Evolutionary conservation across 352 stramenopile genomes (phyloP), one percentile per base, ranked within the genome.

Genomic region (Blastocystis sp.): DNA sequence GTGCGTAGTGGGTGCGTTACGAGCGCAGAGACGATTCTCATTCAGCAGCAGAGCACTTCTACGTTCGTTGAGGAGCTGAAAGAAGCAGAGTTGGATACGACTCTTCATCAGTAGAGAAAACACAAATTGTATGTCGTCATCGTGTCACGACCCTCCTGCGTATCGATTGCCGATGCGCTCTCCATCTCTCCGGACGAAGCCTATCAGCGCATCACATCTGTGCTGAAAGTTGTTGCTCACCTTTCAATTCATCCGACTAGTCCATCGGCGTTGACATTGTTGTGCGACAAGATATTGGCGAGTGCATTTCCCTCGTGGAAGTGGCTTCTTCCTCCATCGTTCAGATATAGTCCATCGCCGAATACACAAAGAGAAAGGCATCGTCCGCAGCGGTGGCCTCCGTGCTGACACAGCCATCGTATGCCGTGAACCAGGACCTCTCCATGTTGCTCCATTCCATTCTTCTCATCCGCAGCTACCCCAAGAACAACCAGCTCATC

Each of bases 31-130:
- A 84, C 74, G 10, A 59, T 84, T n/a, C 24, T 84, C 21, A 68
- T 84, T 84, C 74, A 84, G 52, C 74, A 84, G 57, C 74, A 84
- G 54, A 84, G 74, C 60, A 48, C 43, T 1, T 28, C 65, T 21
- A 68, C 74, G 19, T 84, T 84, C 52, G 14, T 84, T 3, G 57
- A 84, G 10, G 48, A 68, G 34, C 40, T 84, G 52, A 84, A 81
- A 45, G 11, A 45, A 45, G 74, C 69, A 28, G 60, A 0, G n/a
- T 59, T 84, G 34, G 19, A 2, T 40, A 28, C 0, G 34, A 3
- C 0, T 14, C 19, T 19, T 68, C 9, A 84, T 28, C 1, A 2
- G 38, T 45, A 84, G 74, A 84, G 48, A 52, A 43, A 68, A 6
- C 52, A 69, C 42, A 68, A 52, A n/a, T 9, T 68, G 19, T 68